A percentile compares a stretch with the other conserved stretches of the same genome.
These are phyloP conservation scores for Salvia rosmarinus DNA, from an alignment of 257 asterid species.

Conservation along the genomic window DNA sequence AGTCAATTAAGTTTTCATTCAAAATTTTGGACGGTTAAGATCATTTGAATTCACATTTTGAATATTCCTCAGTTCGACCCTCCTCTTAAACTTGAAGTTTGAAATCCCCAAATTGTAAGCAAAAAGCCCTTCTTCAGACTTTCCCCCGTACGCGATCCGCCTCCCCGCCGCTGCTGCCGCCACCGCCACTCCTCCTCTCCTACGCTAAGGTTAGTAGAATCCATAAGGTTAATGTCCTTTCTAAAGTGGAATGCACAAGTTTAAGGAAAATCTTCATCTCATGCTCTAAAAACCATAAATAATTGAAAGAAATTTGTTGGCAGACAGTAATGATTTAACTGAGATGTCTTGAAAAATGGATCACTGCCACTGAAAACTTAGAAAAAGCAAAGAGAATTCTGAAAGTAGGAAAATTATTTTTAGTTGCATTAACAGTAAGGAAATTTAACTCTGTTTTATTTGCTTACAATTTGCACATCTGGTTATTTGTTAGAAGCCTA, in stretches of 20 bases:
- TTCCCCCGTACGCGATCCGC: too few relatives aligned
- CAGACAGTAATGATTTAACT: not conserved
- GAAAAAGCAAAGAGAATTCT: not conserved
- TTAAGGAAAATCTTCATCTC: not conserved
- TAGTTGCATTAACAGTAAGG: not conserved
- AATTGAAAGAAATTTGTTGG: not conserved
- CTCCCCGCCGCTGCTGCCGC: too few relatives aligned
- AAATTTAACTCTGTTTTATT: not conserved
- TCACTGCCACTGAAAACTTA: not conserved
- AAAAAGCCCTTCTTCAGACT: too few relatives aligned
- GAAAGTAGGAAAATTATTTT: not conserved
- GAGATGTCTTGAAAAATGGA: not conserved
- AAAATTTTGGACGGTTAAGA: too few relatives aligned
- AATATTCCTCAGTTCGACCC: too few relatives aligned
- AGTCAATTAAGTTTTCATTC: too few relatives aligned
- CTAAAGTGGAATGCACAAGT: not conserved
- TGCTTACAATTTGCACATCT: slow-evolving; percentile 25
- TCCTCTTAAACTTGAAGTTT: too few relatives aligned
- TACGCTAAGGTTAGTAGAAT: too few relatives aligned
- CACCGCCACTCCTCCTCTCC: too few relatives aligned
- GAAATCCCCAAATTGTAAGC: too few relatives aligned
- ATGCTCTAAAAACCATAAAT: not conserved
- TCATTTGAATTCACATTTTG: too few relatives aligned
- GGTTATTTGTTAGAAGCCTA: slow-evolving; percentile 31
- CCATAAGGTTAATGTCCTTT: too few relatives aligned